Evolutionary conservation across 139 green algal genomes (phyloP).

Genomic region (Micractinium sp.): DNA sequence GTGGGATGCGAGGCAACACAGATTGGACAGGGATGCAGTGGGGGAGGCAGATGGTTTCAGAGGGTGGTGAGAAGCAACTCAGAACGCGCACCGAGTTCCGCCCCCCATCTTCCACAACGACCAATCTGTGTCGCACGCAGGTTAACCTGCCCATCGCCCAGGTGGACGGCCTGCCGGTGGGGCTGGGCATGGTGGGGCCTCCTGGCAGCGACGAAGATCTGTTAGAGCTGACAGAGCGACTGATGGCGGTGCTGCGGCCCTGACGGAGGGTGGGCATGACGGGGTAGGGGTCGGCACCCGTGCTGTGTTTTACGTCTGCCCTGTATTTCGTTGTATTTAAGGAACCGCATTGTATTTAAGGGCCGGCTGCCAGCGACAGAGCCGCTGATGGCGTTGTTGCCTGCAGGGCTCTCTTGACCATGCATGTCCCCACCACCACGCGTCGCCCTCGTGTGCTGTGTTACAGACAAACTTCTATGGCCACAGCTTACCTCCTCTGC

Average conservation of each 20-base stretch:
- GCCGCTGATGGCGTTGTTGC: not conserved
- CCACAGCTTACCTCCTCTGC: too few relatives aligned
- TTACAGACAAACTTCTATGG: too few relatives aligned
- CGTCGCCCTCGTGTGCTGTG: too few relatives aligned
- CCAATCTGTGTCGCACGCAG: slow-evolving; percentile 38
- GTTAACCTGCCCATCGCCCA: slow-evolving; percentile 72
- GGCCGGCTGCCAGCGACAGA: not conserved
- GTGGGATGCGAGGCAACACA: slow-evolving; percentile 39
- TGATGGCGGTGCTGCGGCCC: slow-evolving; percentile 37
- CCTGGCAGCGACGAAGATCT: slow-evolving; percentile 80
- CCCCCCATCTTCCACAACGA: too few relatives aligned
- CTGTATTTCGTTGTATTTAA: too few relatives aligned
- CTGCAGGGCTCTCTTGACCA: too few relatives aligned
- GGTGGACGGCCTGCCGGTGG: slow-evolving; percentile 80
- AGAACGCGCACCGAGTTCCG: not conserved
- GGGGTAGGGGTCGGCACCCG: too few relatives aligned
- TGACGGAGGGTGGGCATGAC: not conserved
- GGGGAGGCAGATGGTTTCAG: not conserved
- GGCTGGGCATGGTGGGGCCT: slow-evolving; percentile 81
- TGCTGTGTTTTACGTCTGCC: too few relatives aligned
- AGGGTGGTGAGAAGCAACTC: not conserved
- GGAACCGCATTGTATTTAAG: too few relatives aligned
- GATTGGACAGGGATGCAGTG: not conserved
- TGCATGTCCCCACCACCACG: too few relatives aligned
- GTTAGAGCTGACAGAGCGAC: slow-evolving; percentile 65